A percentile compares a stretch with the other conserved stretches of the same genome.
Conservation (phyloP, 164 flowering plant species). For the Tetracentron sinense region DNA sequence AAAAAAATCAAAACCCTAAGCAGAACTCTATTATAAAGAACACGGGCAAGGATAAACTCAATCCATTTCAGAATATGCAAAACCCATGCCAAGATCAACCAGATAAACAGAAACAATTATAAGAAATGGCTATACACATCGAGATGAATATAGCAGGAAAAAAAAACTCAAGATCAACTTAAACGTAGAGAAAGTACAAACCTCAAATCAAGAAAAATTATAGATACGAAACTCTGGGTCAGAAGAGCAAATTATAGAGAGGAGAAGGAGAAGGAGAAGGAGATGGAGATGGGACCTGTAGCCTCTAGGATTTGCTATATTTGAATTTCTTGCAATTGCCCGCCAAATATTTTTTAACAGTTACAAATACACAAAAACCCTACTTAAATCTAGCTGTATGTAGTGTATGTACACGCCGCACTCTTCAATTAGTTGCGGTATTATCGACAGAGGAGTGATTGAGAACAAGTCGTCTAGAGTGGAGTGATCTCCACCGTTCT, state of each 20-base stretch:
- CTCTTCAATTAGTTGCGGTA: not conserved
- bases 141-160: not conserved
- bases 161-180: no score
- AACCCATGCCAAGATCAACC: not conserved
- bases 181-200: not conserved
- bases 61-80: not conserved
- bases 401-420: conserved; percentile 29
- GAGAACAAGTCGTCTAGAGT: no score
- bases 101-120: not conserved
- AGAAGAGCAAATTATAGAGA: not conserved
- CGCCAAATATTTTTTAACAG: conserved; percentile 39
- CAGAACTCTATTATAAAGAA: not conserved
- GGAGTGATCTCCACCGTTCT: no score
- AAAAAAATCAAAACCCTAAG: not conserved
- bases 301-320: conserved; percentile 38
- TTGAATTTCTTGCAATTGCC: conserved; percentile 39
- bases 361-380: conserved; percentile 4
- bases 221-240: conserved; percentile 7
- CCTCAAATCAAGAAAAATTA: conserved; percentile 4
- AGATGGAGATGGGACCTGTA: conserved; percentile 10
- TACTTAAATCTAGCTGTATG: not conserved
- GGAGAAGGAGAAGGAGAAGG: conserved; percentile 13
- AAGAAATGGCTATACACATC: no score
- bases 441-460: no score
- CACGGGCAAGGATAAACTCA: not conserved